Base-by-base conservation (phyloP, 108 stramenopile species). In the Conticribra weissflogii region DNA sequence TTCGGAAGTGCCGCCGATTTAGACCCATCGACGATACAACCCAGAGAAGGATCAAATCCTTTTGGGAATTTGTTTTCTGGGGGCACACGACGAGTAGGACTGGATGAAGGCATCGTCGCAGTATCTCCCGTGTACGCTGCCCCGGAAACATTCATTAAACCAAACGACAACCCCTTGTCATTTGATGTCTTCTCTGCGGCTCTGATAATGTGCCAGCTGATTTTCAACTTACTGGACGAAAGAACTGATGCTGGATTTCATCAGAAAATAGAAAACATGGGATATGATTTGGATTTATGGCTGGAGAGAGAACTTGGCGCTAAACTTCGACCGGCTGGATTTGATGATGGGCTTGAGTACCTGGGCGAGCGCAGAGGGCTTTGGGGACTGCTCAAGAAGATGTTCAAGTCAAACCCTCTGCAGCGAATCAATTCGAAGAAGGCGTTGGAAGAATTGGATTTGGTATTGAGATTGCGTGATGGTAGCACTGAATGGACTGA, bases 1-100 rank as follows among this genome's bases (percentile, higher is more conserved):
- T 93, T 90, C 83, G 92, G 92, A 12, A 82, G 79, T 45, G 92
- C 92, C 44, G 89, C 89, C 14, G 92, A 93, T 51, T 67, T 93
- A 24, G 84, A 88, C 56, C 83, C 83, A 34, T 54, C 75, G 41
- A 53, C 66, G 5, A 30, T 33, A 19, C 55, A 55, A 15, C 31
- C 68, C 34, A 59, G 21, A 51, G 44, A 28, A 24, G 54, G 17
- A 4, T 41, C 36, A 5, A 41, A 41, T 12, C 36, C 36, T 12
- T 41, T 28, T 15, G 57, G 59, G 28, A 62, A 36, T 54, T 5
- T 66, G 15, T 71, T 79, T 32, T 70, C 63, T 3, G 59, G 67
- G 30, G 79, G 79, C 22, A 79, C 79, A 23, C 57, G 41, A 62
- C 81, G 85, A 25, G 71, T 86, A 12, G 87, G 87, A 36, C 54